Percentiles rank a stretch among this genome's conserved stretches.
phyloP scores from a whole-genome alignment of 2,329 filamentous ascomycete genomes.

The Trichophyton simii region DNA sequence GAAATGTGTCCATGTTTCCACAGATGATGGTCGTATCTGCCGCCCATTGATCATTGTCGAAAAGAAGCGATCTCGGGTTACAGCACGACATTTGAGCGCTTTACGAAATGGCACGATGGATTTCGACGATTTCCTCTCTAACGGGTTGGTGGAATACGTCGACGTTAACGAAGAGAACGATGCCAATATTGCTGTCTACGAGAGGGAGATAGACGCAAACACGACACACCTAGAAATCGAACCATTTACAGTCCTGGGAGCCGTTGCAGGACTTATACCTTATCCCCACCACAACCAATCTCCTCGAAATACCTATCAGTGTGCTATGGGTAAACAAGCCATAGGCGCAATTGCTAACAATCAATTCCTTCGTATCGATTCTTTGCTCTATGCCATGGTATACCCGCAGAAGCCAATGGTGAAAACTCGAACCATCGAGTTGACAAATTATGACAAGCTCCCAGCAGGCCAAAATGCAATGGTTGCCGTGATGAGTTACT shows the following conservation, averaged over 20 bases:
- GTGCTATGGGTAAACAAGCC: conserved; percentile 99
- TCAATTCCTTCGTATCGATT: conserved; percentile 94
- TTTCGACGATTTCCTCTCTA: conserved; percentile 86
- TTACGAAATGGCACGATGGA: conserved; percentile 71
- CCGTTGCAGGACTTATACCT: conserved; percentile 89
- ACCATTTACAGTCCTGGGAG: conserved; percentile 90
- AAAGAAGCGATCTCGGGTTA: conserved; percentile 70
- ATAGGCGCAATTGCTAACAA: conserved; percentile 98
- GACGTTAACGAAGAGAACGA: conserved; percentile 99
- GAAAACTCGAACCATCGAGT: conserved; percentile 89
- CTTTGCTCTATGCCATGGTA: conserved; percentile 87
- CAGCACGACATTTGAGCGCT: conserved; percentile 61
- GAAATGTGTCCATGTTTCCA: conserved; percentile 84
- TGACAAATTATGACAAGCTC: conserved; percentile 93
- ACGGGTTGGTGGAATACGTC: conserved; percentile 87
- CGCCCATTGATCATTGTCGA: conserved; percentile 92
- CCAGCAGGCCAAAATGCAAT: conserved; percentile 94
- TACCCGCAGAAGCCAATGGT: conserved; percentile 98
- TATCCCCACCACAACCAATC: conserved; percentile 99
- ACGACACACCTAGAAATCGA: conserved; percentile 97
- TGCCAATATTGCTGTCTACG: conserved; percentile 80
- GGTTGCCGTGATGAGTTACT: conserved; percentile 98
- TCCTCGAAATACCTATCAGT: conserved; percentile 95
- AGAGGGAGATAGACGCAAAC: conserved; percentile 65
- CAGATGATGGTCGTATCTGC: conserved; percentile 93